Base-by-base conservation (phyloP, 495 filamentous ascomycete species). In the Penicillium verhagenii region DNA sequence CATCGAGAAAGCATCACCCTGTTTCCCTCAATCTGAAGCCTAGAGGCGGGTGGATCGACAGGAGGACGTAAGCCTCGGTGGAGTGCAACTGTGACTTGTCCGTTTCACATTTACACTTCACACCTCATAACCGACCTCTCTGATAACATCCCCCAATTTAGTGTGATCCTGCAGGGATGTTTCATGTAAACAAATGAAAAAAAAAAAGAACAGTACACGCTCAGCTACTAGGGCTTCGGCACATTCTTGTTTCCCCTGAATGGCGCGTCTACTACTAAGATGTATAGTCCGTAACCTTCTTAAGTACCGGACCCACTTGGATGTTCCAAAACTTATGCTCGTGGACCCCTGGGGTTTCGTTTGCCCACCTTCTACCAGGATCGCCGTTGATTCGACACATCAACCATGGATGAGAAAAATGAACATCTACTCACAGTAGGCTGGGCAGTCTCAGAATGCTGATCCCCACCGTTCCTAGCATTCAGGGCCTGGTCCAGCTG, bases 61-160 rank as follows among this genome's bases (percentile, higher is more conserved):
- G 50, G 52, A 20, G 54, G 51, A 50, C 53, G 54, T 54, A 61
- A 54, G 58, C 53, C 47, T 26, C 8, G n/a, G 59, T 53, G 58
- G 53, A 24, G 21, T 47, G 31, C 14, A 16, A 25, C 46, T 37
- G 21, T 45, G 42, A 45, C 42, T 45, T 14, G 42, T 45, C 42
- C 42, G 42, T 45, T 45, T 45, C 42, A 45, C 23, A 26, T 45
- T 45, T 4, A 45, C 42, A 14, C 23, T 25, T 24, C 39, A 21
- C 39, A 43, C 39, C 19, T 23, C 39, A 35, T n/a, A 35, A 24
- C 14, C 46, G 35, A 38, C 47, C 21, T 50, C 47, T 31, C 26
- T 46, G 23, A 28, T n/a, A 39, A 23, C 39, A 20, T 23, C 19
- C 19, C 0, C 39, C 19, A 23, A 3, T 8, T 6, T 24, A 20